These are phyloP conservation scores for Skeletonema marinoi DNA, from an alignment of 108 stramenopile genomes.

Conservation along the genomic window DNA sequence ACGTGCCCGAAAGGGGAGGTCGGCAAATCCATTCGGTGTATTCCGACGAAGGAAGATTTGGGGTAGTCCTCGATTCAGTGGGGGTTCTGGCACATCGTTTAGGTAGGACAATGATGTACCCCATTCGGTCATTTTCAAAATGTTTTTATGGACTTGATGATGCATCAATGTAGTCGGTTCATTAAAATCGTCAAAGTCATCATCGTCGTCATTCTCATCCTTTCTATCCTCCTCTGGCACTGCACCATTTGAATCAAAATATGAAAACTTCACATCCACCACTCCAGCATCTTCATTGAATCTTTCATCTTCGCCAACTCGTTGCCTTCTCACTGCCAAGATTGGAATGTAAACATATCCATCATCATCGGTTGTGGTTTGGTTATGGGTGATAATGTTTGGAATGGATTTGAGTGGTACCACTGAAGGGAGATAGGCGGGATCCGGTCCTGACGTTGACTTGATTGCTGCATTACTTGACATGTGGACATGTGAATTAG, in stretches of 20 bases:
- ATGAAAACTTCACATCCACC: constrained; percentile 65
- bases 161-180: constrained; percentile 16
- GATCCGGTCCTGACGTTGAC: neutral
- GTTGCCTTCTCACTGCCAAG: constrained; percentile 73
- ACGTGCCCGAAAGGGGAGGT: constrained; percentile 65
- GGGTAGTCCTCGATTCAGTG: constrained; percentile 19
- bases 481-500: neutral
- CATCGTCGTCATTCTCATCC: constrained; percentile 51
- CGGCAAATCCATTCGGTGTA: constrained; percentile 76
- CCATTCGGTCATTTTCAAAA: constrained; percentile 39
- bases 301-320: constrained; percentile 80
- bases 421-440: neutral
- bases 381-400: neutral
- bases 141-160: constrained; percentile 6
- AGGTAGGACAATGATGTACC: constrained; percentile 5
- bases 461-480: neutral
- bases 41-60: constrained; percentile 61
- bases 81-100: neutral
- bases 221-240: constrained; percentile 28
- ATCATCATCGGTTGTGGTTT: constrained; percentile 7
- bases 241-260: constrained; percentile 50
- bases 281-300: constrained; percentile 84
- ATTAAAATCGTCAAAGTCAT: constrained; percentile 59
- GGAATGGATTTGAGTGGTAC: neutral
- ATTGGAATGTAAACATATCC: constrained; percentile 64